Evolutionary conservation across 2,329 filamentous ascomycete species (phyloP).

Genomic region (Lachnellula cervina): DNA sequence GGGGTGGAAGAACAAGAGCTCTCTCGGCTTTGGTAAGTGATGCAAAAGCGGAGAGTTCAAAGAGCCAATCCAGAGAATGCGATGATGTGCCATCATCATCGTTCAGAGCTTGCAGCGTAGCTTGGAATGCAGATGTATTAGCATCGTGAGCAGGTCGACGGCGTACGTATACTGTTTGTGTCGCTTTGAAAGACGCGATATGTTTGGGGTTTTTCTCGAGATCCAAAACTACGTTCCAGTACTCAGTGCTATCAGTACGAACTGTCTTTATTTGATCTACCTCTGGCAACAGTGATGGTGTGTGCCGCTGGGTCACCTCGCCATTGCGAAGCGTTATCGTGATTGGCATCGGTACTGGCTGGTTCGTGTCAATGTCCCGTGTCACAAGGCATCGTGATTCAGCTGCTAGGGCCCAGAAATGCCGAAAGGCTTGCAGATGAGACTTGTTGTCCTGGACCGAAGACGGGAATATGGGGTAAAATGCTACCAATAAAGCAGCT

Average conservation of each 20-base stretch:
- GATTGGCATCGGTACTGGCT: constrained; percentile 71
- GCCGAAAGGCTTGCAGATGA: constrained; percentile 91
- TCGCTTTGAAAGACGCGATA: constrained; percentile 50
- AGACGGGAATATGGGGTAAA: constrained; percentile 89
- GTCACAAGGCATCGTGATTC: constrained; percentile 85
- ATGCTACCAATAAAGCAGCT: constrained; percentile 79
- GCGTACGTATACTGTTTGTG: constrained; percentile 60
- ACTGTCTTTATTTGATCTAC: constrained; percentile 44
- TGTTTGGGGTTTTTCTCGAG: constrained; percentile 54
- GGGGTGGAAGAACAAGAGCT: constrained; percentile 45
- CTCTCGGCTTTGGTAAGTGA: constrained; percentile 54
- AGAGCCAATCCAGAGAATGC: constrained; percentile 58
- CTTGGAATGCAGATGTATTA: constrained; percentile 54
- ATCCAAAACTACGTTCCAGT: constrained; percentile 66
- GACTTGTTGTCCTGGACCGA: constrained; percentile 90
- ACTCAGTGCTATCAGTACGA: constrained; percentile 48
- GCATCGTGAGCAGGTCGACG: constrained; percentile 52
- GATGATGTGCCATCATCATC: constrained; percentile 46
- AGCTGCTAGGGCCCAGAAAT: constrained; percentile 93
- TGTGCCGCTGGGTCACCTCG: constrained; percentile 23
- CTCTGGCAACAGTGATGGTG: constrained; percentile 41
- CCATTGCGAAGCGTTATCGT: constrained; percentile 42
- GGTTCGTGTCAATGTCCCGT: constrained; percentile 78
- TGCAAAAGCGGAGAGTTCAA: constrained; percentile 50
- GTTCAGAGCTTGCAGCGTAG: constrained; percentile 59